Percentiles rank a stretch among this genome's conserved stretches.
These are phyloP conservation scores for Dendrobium officinale DNA, from an alignment of 106 monocot species.

Conservation along the genomic window DNA sequence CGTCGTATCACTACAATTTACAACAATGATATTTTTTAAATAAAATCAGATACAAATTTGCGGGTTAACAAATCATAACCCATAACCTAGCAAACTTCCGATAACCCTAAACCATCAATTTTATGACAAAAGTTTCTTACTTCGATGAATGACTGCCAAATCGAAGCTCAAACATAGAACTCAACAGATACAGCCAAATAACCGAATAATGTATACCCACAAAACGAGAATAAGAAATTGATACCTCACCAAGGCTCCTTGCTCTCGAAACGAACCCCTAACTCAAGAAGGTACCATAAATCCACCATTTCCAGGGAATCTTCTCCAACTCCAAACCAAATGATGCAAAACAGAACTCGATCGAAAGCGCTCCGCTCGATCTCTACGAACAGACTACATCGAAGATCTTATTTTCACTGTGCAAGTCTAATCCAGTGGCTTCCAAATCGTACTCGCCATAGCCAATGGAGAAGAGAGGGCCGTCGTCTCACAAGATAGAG, in stretches of 20 bases:
- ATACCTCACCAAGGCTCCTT: neutral
- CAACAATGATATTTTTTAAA: too few species aligned
- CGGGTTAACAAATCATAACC: neutral
- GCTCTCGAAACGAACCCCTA: neutral
- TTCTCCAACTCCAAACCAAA: constrained; percentile 2
- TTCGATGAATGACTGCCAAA: neutral
- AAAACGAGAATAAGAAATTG: neutral
- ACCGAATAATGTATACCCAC: neutral
- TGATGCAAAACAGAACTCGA: neutral
- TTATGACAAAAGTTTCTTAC: too few species aligned
- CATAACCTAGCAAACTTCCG: neutral
- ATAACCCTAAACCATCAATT: neutral
- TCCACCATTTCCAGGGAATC: neutral
- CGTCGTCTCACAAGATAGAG: neutral
- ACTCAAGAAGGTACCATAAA: neutral
- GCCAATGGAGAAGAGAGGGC: neutral
- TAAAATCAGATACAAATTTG: neutral
- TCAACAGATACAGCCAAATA: neutral
- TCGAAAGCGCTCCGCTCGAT: neutral
- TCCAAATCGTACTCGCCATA: neutral
- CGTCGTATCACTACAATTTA: neutral
- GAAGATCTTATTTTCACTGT: neutral
- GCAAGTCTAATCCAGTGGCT: neutral
- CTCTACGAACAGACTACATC: neutral
- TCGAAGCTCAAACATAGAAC: neutral